Base-by-base conservation (phyloP, 495 filamentous ascomycete species). In the Daldinia decipiens region DNA sequence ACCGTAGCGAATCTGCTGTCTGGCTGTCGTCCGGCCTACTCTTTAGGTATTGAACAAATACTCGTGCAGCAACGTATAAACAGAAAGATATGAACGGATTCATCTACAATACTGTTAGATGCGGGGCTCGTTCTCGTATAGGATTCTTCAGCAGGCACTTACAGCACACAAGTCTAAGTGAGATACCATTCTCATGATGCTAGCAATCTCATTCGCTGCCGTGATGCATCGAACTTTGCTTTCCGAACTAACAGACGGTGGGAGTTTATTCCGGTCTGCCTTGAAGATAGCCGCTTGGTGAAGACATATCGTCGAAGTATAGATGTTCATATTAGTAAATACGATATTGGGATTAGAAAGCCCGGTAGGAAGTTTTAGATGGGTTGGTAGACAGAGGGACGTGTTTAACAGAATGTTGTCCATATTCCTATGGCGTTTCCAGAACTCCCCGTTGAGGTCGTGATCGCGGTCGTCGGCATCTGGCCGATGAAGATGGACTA, bases 231-330 rank as follows among this genome's bases (percentile, higher is more conserved):
- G 86, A 2, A 96, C 87, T 75, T 96, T 97, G 75, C 95, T 97
- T 74, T 98, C 94, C 0, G 89, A 88, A 57, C 90, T 89, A 43
- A 98, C 90, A 27, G 88, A 88, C 9, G 87, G 82, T 4, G 94
- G 88, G 72, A 98, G 84, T 59, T 87, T 85, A 77, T 98, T 91
- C 79, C 93, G 95, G 71, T 98, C 94, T 0, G 95, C 93, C 78
- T 97, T 98, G 85, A 93, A 97, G 19, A 98, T 98, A 19, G 95
- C 96, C 6, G 96, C 96, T 77, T 99, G 95, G 76, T 99, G 95
- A 6, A 98, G 86, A 79, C 96, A 98, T 47, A 99, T 98, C 2
- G 93, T 95, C 1, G 94, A 96, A 0, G 95, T 97, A 75, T 98
- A 95, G 36, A 98, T 93, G 74, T 91, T 92, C 92, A 98, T 97